Base-by-base conservation (phyloP, 2,329 filamentous ascomycete species). In the Acarospora socialis region DNA sequence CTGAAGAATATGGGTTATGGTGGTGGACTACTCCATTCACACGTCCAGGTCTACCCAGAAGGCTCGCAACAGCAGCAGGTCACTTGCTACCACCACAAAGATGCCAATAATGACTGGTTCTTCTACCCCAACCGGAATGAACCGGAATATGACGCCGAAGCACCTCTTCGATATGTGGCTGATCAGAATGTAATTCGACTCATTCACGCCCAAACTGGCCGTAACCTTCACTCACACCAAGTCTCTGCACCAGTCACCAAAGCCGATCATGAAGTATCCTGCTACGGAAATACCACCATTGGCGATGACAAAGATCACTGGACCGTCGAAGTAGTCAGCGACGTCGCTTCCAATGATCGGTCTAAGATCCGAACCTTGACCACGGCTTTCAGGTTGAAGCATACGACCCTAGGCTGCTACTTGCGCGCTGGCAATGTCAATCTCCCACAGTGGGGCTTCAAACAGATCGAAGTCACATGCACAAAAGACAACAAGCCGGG, bases 1-100 rank as follows among this genome's bases (percentile, higher is more conserved):
- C 65, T 98, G 44, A 98, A 98, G 69, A 98, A 98, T 56, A 98
- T 95, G 90, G 90, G 90, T 19, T 98, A 98, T 48, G 90, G 90
- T 38, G 90, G 90, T 51, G 90, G 90, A 54, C 73, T 98, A 21
- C 75, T 95, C 27, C 87, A 95, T 60, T 94, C 86, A 24, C 90
- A 95, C 65, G 73, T 94, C 40, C 87, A 95, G 60, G 94, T 84
- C 6, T 95, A 83, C 54, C 87, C 87, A 0, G 86, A 94, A 52
- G 90, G 87, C 19, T 95, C 90, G 21, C 63, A 63, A 32, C 90
- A 98, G 60, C 92, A 98, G 58, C 90, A 98, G 56, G 77, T 98
- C 40, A 98, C 90, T 41, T 98, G 92, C 66, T 98, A 98, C 60
- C 90, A 98, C 60, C 90, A 98, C 68, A 98, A 98, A 57, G 90